These are phyloP conservation scores for Quercus robur DNA, from an alignment of 306 rosid genomes.

Conservation along the genomic window DNA sequence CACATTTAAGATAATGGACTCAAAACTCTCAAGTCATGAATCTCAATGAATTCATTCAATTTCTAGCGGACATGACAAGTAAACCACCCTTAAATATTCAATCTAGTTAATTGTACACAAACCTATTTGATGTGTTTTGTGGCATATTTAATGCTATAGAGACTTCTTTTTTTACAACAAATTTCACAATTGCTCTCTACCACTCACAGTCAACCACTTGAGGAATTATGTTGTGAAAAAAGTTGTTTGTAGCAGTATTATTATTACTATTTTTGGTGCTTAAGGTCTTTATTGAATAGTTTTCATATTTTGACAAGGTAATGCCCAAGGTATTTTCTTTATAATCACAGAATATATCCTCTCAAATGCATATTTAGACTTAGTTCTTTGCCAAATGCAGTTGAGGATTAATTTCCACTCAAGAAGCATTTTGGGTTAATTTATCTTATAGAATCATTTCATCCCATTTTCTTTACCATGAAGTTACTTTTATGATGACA, in stretches of 20 bases:
- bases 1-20: too few relatives aligned
- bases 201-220: too few relatives aligned
- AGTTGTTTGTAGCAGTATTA: too few relatives aligned
- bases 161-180: too few relatives aligned
- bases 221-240: too few relatives aligned
- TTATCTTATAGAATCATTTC: neutral
- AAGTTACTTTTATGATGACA: neutral
- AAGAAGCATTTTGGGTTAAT: neutral
- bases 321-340: neutral
- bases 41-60: too few relatives aligned
- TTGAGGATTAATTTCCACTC: neutral
- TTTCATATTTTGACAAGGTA: neutral
- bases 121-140: neutral
- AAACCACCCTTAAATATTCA: too few relatives aligned
- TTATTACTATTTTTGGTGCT: neutral
- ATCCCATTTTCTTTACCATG: neutral
- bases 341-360: neutral
- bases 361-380: too few relatives aligned
- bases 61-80: too few relatives aligned
- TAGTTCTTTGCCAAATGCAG: neutral
- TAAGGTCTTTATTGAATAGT: neutral
- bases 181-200: too few relatives aligned
- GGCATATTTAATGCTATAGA: neutral
- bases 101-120: neutral
- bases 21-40: too few relatives aligned